These are phyloP conservation scores for Pyrenochaeta sp. DNA, from an alignment of 2,329 filamentous ascomycete species.

Conservation along the genomic window DNA sequence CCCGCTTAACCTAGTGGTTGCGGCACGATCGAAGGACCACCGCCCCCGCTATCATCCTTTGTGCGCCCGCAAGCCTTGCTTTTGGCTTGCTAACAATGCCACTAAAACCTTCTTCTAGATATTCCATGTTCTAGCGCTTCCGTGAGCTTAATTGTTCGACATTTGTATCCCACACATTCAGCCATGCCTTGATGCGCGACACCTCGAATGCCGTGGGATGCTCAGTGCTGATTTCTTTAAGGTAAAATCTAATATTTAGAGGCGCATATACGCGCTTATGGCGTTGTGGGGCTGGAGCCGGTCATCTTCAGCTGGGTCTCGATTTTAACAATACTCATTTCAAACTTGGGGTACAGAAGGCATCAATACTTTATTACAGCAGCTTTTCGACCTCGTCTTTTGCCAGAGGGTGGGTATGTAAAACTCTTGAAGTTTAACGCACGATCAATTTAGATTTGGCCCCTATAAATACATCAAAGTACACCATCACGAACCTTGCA, in stretches of 20 bases:
- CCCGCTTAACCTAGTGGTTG: not conserved
- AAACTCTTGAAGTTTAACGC: too few relatives aligned
- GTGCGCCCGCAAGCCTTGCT: not conserved
- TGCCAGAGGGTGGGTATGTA: too few relatives aligned
- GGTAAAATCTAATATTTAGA: not conserved
- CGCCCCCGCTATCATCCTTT: not conserved
- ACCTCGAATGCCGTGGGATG: not conserved
- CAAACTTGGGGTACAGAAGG: too few relatives aligned
- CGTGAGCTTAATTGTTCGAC: not conserved
- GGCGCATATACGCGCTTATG: not conserved
- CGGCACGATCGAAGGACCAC: not conserved
- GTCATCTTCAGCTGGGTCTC: too few relatives aligned
- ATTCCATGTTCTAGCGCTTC: not conserved
- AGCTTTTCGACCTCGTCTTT: too few relatives aligned
- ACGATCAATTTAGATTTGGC: too few relatives aligned
- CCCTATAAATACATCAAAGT: too few relatives aligned
- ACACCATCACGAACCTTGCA: too few relatives aligned
- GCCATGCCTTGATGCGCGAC: not conserved
- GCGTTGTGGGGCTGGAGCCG: not conserved
- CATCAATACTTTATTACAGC: too few relatives aligned
- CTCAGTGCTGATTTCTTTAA: not conserved
- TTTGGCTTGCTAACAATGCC: not conserved
- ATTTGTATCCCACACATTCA: not conserved
- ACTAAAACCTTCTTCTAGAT: not conserved
- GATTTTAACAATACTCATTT: too few relatives aligned